These are phyloP conservation scores for Incumbomyces delicatus DNA, from an alignment of 2,329 filamentous ascomycete genomes.

Conservation along the genomic window DNA sequence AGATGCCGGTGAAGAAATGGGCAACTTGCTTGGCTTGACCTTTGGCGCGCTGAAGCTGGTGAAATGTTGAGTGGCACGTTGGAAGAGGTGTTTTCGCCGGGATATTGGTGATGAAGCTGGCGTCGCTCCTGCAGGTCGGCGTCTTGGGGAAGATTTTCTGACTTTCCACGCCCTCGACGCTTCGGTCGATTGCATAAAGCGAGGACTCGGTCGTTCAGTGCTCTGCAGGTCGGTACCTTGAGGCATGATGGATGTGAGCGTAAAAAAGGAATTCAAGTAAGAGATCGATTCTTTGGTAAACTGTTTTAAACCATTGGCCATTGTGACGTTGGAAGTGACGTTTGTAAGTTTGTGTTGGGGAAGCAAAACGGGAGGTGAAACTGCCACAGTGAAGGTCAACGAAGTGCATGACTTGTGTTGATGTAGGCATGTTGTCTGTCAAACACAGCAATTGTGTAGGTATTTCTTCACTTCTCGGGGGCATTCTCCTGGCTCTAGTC, in stretches of 20 bases:
- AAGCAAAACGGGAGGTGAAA: too few species aligned
- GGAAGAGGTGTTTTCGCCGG: slow-evolving; percentile 1
- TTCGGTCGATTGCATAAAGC: slow-evolving; percentile 6
- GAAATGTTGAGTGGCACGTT: slow-evolving; percentile 1
- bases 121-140: background rate
- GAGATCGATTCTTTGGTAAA: too few species aligned
- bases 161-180: slow-evolving; percentile 2
- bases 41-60: slow-evolving; percentile 4
- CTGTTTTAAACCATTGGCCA: too few species aligned
- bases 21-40: background rate
- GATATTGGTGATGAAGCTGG: background rate
- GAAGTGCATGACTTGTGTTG: too few species aligned
- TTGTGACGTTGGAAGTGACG: background rate
- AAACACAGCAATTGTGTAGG: too few species aligned
- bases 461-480: too few species aligned
- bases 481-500: too few species aligned
- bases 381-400: too few species aligned
- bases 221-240: background rate
- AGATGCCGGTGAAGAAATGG: slow-evolving; percentile 2
- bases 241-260: background rate
- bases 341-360: too few species aligned
- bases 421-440: too few species aligned
- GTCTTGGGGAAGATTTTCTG: background rate
- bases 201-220: background rate
- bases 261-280: too few species aligned